Conservation (phyloP, 2,329 filamentous ascomycete genomes). For the Penicillium janthinellum region DNA sequence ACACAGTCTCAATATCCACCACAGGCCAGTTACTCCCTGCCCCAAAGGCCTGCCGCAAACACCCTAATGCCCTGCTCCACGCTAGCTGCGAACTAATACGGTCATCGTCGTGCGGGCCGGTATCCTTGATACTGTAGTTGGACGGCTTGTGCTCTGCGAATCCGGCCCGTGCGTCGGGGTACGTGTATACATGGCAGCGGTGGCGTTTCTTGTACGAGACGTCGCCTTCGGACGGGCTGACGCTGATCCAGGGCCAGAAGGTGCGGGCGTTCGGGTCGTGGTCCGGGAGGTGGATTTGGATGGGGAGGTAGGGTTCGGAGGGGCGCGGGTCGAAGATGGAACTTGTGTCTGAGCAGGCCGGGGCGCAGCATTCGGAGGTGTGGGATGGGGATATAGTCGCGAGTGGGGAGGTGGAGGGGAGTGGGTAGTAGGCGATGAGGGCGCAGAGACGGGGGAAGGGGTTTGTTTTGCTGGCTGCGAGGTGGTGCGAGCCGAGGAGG, state of each 20-base stretch:
- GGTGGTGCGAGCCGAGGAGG: constrained; percentile 50
- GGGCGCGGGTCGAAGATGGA: constrained; percentile 37
- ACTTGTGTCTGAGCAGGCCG: constrained; percentile 26
- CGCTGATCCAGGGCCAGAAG: constrained; percentile 26
- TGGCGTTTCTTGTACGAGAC: constrained; percentile 35
- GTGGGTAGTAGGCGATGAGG: constrained; percentile 61
- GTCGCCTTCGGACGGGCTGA: constrained; percentile 28
- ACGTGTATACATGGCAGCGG: constrained; percentile 50
- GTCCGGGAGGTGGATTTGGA: constrained; percentile 60
- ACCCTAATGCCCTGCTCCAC: constrained; percentile 63
- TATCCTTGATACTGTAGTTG: constrained; percentile 40
- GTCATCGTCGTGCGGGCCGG: constrained; percentile 6
- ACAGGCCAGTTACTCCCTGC: constrained; percentile 33
- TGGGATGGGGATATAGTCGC: neutral
- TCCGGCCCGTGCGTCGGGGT: constrained; percentile 58
- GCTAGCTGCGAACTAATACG: constrained; percentile 61
- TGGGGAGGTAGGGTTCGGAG: constrained; percentile 38
- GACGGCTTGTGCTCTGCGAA: constrained; percentile 68
- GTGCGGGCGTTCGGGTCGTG: constrained; percentile 16
- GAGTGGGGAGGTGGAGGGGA: constrained; percentile 12
- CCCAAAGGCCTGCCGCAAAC: constrained; percentile 61
- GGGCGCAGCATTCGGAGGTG: constrained; percentile 29
- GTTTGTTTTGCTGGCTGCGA: constrained; percentile 51
- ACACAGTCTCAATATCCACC: constrained; percentile 42
- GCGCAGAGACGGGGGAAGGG: constrained; percentile 59